Conservation (phyloP, 192 early-diverging fungal genomes). For the Coemansia sp. region DNA sequence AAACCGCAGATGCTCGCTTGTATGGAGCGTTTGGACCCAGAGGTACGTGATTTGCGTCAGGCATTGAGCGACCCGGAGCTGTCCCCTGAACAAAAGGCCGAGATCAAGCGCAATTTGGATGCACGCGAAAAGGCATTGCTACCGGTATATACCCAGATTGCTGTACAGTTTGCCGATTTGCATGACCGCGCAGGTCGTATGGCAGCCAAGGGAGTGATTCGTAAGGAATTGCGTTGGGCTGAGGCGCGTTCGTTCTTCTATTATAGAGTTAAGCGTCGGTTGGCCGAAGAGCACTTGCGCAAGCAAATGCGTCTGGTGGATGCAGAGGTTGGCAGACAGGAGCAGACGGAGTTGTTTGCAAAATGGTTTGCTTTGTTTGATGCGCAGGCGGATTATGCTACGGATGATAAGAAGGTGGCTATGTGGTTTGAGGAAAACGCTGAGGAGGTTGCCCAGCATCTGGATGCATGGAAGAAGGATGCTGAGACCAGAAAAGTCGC, state of each 20-base stretch:
- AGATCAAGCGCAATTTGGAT: conserved; percentile 73
- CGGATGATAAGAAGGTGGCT: conserved; percentile 61
- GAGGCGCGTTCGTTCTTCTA: conserved; percentile 86
- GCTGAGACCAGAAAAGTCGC: conserved; percentile 11
- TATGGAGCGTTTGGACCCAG: conserved; percentile 89
- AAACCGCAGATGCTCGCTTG: conserved; percentile 88
- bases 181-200: conserved; percentile 96
- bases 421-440: conserved; percentile 62
- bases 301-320: conserved; percentile 54
- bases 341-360: conserved; percentile 56
- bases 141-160: conserved; percentile 91
- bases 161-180: conserved; percentile 95
- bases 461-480: conserved; percentile 14
- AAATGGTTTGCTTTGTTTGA: conserved; percentile 61
- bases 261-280: conserved; percentile 84
- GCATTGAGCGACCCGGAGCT: conserved; percentile 60
- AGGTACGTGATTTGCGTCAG: conserved; percentile 74
- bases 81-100: conserved; percentile 63
- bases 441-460: background rate
- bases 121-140: conserved; percentile 83
- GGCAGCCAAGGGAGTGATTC: conserved; percentile 90
- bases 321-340: conserved; percentile 43
- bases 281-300: conserved; percentile 79
- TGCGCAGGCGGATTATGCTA: conserved; percentile 50
- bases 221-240: conserved; percentile 77